phyloP scores from a whole-genome alignment of 1,284 basidiomycete species.

The Cutaneotrichosporon spelunceum region DNA sequence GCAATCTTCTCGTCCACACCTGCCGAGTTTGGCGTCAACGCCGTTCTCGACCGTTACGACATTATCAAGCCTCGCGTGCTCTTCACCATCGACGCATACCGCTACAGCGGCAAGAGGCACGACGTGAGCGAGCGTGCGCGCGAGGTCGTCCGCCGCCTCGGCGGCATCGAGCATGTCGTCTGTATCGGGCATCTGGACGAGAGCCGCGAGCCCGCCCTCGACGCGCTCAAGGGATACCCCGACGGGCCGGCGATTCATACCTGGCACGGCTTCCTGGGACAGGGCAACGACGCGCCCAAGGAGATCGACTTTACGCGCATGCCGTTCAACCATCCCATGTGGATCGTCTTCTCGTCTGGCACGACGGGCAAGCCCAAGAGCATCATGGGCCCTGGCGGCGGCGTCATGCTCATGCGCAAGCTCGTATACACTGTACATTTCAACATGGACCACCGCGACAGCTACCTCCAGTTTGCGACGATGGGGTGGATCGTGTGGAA shows the following conservation, averaged over 20 bases:
- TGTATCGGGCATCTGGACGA: conserved; percentile 35
- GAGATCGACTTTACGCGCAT: conserved; percentile 33
- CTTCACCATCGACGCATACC: conserved; percentile 45
- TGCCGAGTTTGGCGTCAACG: conserved; percentile 31
- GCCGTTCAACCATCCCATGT: conserved; percentile 35
- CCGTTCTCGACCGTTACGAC: conserved; percentile 30
- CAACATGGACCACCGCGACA: conserved; percentile 31
- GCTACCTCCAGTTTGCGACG: conserved; percentile 39
- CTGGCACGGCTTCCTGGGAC: conserved; percentile 21
- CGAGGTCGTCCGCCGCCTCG: conserved; percentile 24
- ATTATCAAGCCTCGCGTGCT: conserved; percentile 47
- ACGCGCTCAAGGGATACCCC: conserved; percentile 19
- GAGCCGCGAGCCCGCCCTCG: conserved; percentile 27
- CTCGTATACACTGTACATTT: conserved; percentile 19
- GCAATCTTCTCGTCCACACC: conserved; percentile 32
- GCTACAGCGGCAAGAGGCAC: conserved; percentile 43
- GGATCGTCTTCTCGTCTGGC: conserved; percentile 45
- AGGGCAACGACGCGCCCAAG: conserved; percentile 20
- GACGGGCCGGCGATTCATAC: conserved; percentile 7
- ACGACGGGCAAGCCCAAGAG: conserved; percentile 51
- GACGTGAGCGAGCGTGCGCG: conserved; percentile 29
- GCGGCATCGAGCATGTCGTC: conserved; percentile 35
- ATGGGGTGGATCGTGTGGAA: conserved; percentile 47
- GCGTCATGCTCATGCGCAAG: conserved; percentile 30
- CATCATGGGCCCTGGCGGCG: conserved; percentile 40